Conservation (phyloP, 2,329 filamentous ascomycete species). For the Aspergillus puulaauensis region DNA sequence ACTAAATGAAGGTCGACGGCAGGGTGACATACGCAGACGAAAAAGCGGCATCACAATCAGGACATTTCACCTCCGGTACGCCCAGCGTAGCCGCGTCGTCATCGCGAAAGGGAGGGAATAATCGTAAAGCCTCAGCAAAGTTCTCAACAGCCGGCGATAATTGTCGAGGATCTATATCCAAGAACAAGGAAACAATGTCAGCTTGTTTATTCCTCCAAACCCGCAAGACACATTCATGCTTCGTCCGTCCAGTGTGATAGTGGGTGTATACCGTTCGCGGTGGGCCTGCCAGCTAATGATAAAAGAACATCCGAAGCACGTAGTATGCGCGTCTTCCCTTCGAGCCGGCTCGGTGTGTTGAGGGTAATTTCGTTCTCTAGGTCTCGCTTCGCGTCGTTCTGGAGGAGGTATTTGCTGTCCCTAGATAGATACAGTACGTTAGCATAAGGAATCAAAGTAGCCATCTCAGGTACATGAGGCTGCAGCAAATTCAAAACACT, state of each 20-base stretch:
- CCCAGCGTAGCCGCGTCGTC: constrained; percentile 23
- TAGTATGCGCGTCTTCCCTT: constrained; percentile 19
- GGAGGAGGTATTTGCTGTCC: constrained; percentile 2
- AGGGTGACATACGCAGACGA: constrained; percentile 25
- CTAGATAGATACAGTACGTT: background rate
- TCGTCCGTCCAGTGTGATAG: background rate
- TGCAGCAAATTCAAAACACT: background rate
- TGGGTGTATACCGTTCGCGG: constrained; percentile 16
- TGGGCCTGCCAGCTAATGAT: constrained; percentile 20
- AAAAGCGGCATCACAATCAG: constrained; percentile 31
- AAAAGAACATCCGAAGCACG: constrained; percentile 24
- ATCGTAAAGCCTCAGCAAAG: constrained; percentile 27
- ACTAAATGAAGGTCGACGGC: background rate
- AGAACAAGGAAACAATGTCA: background rate
- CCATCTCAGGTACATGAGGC: background rate
- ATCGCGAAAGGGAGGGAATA: constrained; percentile 27
- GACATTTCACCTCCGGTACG: constrained; percentile 23
- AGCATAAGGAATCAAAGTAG: background rate
- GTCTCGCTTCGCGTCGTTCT: constrained; percentile 14
- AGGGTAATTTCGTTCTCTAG: constrained; percentile 21
- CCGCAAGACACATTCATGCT: no score
- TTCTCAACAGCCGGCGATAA: constrained; percentile 20
- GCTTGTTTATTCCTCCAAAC: background rate
- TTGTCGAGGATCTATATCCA: constrained; percentile 12
- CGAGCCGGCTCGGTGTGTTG: constrained; percentile 13